Evolutionary conservation across 1,284 basidiomycete genomes (phyloP).

Genomic region (Ceratobasidium sp.): DNA sequence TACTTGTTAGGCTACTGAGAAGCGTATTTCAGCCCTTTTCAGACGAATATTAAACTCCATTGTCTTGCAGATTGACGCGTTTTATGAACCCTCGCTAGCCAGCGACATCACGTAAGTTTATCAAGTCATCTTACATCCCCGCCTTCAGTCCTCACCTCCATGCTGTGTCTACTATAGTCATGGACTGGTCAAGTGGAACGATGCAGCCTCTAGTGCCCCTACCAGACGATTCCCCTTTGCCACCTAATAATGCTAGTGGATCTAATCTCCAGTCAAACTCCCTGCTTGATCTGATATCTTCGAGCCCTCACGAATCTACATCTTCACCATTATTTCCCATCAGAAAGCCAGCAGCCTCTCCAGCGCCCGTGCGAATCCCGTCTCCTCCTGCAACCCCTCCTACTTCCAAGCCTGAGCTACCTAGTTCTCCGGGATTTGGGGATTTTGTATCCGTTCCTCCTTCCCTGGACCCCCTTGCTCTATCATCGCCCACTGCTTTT

Average conservation of each 20-base stretch:
- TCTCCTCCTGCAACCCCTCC: background rate
- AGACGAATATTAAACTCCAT: no score
- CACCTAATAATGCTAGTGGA: background rate
- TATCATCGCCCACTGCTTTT: slow-evolving; percentile 29
- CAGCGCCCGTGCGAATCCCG: slow-evolving; percentile 5
- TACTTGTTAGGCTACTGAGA: no score
- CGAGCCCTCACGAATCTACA: slow-evolving; percentile 30
- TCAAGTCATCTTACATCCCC: background rate
- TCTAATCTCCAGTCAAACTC: slow-evolving; percentile 13
- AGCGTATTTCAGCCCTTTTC: no score
- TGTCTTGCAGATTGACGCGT: no score
- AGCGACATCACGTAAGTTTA: no score
- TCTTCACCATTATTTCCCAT: slow-evolving; percentile 19
- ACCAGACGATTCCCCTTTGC: background rate
- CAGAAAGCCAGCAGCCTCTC: slow-evolving; percentile 13
- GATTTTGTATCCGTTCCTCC: slow-evolving; percentile 75
- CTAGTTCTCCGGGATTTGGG: slow-evolving; percentile 67
- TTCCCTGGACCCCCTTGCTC: slow-evolving; percentile 68
- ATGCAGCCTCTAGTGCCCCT: slow-evolving; percentile 30
- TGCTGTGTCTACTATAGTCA: background rate
- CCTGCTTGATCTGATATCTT: slow-evolving; percentile 32
- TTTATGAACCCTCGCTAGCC: no score
- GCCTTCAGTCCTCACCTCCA: background rate
- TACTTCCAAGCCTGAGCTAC: background rate
- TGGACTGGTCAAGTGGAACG: slow-evolving; percentile 3